phyloP scores from a whole-genome alignment of 768 basidiomycete genomes.

The Leccinum broughii region DNA sequence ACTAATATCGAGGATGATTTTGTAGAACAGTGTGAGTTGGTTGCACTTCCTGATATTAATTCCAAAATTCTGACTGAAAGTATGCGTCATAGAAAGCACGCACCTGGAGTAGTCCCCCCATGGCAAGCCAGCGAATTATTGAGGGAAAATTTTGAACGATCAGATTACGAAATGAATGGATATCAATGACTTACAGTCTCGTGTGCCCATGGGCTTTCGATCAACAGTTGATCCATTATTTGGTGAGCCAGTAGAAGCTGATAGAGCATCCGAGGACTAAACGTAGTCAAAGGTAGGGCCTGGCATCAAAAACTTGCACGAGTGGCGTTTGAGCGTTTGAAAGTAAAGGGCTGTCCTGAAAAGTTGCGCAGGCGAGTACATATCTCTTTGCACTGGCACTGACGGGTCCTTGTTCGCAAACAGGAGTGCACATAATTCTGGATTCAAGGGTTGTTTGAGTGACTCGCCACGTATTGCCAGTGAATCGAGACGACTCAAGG shows the following conservation, averaged over 20 bases:
- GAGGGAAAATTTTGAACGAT: neutral
- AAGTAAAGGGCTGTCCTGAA: neutral
- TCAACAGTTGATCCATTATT: neutral
- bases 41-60: neutral
- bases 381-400: neutral
- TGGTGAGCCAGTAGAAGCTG: too few species aligned
- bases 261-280: neutral
- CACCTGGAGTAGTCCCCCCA: neutral
- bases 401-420: neutral
- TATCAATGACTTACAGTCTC: neutral
- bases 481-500: neutral
- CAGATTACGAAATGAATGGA: too few species aligned
- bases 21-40: neutral
- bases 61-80: neutral
- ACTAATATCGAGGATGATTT: constrained; percentile 1
- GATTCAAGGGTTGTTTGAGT: neutral
- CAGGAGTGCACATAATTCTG: neutral
- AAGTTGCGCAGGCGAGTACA: constrained; percentile 11
- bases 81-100: neutral
- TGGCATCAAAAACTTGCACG: neutral
- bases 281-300: neutral
- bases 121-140: neutral
- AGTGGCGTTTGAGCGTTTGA: constrained; percentile 4
- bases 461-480: neutral
- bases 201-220: neutral